Percentiles rank a stretch among this genome's conserved stretches.
phyloP scores from a whole-genome alignment of 2,329 filamentous ascomycete species.

The Helotiales sp. region DNA sequence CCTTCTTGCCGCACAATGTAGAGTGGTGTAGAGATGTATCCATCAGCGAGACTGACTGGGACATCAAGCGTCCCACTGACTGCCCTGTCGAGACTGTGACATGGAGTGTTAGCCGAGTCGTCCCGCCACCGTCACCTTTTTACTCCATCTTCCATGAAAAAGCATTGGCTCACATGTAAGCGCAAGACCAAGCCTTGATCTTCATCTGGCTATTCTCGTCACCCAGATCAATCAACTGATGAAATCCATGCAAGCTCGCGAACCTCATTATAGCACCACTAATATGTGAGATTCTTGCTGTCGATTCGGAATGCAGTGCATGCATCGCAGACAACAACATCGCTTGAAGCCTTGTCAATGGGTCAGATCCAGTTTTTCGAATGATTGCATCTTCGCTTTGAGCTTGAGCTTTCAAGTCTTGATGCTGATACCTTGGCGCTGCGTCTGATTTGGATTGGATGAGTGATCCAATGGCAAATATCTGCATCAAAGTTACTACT shows the following conservation, averaged over 20 bases:
- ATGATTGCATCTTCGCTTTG: slow-evolving; percentile 14
- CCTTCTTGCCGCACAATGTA: slow-evolving; percentile 8
- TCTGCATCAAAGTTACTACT: background rate
- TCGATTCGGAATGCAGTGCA: slow-evolving; percentile 16
- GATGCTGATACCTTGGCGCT: slow-evolving; percentile 15
- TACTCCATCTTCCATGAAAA: background rate
- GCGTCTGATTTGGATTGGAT: slow-evolving; percentile 15
- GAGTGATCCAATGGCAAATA: slow-evolving; percentile 12
- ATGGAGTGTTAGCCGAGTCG: background rate
- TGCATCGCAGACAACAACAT: slow-evolving; percentile 19
- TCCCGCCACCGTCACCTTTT: too few relatives aligned
- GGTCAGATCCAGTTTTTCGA: slow-evolving; percentile 5
- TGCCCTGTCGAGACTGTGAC: slow-evolving; percentile 14
- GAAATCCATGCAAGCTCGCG: slow-evolving; percentile 15
- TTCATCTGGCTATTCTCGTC: slow-evolving; percentile 14
- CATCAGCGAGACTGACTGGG: slow-evolving; percentile 15
- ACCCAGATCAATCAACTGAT: slow-evolving; percentile 5
- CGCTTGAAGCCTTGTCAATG: slow-evolving; percentile 12
- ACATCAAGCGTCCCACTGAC: slow-evolving; percentile 13
- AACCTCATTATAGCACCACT: slow-evolving; percentile 15
- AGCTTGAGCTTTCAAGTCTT: slow-evolving; percentile 18
- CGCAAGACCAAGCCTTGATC: slow-evolving; percentile 15
- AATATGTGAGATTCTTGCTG: slow-evolving; percentile 11
- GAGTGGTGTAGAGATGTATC: slow-evolving; percentile 16
- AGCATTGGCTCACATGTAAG: slow-evolving; percentile 13